Percentiles rank a stretch among this genome's conserved stretches.
phyloP scores from a whole-genome alignment of 441 rosid genomes.

The Erysimum cheiri region DNA sequence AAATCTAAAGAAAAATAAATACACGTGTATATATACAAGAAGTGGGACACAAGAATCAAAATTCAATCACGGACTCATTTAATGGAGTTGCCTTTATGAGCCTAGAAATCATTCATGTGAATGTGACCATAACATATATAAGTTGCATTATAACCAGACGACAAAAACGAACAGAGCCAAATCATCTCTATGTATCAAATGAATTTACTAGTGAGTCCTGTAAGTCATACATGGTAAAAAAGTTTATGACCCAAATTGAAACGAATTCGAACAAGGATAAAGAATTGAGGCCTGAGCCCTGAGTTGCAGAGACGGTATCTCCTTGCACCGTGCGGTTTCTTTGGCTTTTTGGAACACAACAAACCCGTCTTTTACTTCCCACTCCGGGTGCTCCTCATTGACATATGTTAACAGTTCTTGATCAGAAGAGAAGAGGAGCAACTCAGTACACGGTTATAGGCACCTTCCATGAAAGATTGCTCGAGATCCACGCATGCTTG shows the following conservation, averaged over 20 bases:
- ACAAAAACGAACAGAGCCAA: slow-evolving; percentile 14
- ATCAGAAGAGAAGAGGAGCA: no score
- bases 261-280: not conserved
- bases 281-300: no score
- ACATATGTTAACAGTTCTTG: slow-evolving; percentile 65
- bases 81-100: slow-evolving; percentile 10
- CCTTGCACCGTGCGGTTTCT: slow-evolving; percentile 79
- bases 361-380: slow-evolving; percentile 77
- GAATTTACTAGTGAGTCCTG: not conserved
- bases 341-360: slow-evolving; percentile 84
- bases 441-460: slow-evolving; percentile 90
- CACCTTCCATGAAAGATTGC: slow-evolving; percentile 99
- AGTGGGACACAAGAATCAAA: slow-evolving; percentile 39
- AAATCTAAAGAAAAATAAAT: not conserved
- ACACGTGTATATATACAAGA: slow-evolving; percentile 6
- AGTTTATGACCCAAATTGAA: slow-evolving; percentile 21
- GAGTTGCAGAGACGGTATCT: slow-evolving; percentile 88
- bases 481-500: slow-evolving; percentile 98
- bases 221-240: slow-evolving; percentile 26
- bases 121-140: not conserved
- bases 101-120: slow-evolving; percentile 21
- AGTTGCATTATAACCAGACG: slow-evolving; percentile 15
- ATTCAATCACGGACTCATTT: slow-evolving; percentile 35
- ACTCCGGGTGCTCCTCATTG: slow-evolving; percentile 81
- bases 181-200: not conserved